A percentile compares a stretch with the other conserved stretches of the same genome.
These are phyloP conservation scores for Saraca asoca DNA, from an alignment of 331 rosid genomes.

Conservation along the genomic window DNA sequence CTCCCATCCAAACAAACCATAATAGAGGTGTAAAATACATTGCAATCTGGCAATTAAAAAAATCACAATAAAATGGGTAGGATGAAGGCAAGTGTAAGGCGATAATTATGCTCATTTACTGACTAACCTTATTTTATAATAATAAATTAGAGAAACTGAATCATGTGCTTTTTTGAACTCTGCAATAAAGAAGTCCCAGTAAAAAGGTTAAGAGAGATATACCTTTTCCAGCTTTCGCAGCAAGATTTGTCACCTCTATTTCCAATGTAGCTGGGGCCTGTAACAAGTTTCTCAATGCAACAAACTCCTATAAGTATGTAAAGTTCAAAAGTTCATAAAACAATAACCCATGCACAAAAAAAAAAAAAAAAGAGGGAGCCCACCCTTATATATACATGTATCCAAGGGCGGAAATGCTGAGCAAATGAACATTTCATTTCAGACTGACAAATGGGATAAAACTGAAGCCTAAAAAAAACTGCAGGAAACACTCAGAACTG, in stretches of 20 bases:
- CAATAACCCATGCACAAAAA: background rate
- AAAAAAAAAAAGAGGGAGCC: background rate
- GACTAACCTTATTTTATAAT: no score
- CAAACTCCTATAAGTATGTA: background rate
- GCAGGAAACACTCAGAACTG: background rate
- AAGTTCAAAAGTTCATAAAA: background rate
- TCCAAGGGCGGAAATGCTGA: no score
- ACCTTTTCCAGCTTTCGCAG: constrained; percentile 99
- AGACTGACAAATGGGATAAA: background rate
- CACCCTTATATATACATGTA: no score
- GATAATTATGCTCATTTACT: no score
- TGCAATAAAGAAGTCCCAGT: constrained; percentile 28
- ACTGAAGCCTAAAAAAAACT: background rate
- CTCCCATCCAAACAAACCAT: no score
- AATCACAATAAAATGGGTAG: no score
- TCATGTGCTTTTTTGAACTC: background rate
- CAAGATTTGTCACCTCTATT: constrained; percentile 93
- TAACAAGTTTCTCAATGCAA: constrained; percentile 33
- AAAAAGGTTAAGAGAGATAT: constrained; percentile 28
- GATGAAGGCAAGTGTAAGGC: no score
- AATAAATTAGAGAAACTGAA: no score
- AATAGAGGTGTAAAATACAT: no score
- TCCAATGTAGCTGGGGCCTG: constrained; percentile 92
- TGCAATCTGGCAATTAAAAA: no score
- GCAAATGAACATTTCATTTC: background rate